Evolutionary conservation across 139 green algal species (phyloP).

Genomic region (Coelastrella sp.): DNA sequence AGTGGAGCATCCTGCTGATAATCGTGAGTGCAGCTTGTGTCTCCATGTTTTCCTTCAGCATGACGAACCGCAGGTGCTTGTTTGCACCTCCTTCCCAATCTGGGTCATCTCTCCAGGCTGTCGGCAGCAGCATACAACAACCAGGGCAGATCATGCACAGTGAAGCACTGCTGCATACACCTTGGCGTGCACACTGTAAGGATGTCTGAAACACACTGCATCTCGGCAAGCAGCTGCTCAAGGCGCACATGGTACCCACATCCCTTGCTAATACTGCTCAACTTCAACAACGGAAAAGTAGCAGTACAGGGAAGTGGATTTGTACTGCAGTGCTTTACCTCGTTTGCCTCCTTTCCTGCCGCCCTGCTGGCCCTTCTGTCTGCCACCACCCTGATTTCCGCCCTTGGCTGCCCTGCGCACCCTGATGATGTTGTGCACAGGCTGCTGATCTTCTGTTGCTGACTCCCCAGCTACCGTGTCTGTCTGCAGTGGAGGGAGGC

Average conservation of each 20-base stretch:
- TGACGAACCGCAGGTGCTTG: conserved; percentile 76
- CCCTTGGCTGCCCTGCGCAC: conserved; percentile 34
- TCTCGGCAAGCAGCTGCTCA: too few relatives aligned
- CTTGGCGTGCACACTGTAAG: too few relatives aligned
- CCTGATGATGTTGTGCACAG: conserved; percentile 37
- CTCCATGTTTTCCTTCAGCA: conserved; percentile 95
- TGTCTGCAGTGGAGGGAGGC: conserved; percentile 48
- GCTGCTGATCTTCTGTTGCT: not conserved
- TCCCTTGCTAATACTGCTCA: too few relatives aligned
- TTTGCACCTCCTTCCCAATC: conserved; percentile 63
- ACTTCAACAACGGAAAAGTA: too few relatives aligned
- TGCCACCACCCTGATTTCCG: conserved; percentile 11
- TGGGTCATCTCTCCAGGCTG: conserved; percentile 19
- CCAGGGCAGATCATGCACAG: not conserved
- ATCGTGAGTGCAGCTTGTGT: conserved; percentile 52
- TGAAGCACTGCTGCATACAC: too few relatives aligned
- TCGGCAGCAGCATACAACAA: not conserved
- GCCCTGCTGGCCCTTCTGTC: not conserved
- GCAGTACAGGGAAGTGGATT: too few relatives aligned
- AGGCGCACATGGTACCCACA: too few relatives aligned
- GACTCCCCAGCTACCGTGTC: conserved; percentile 27
- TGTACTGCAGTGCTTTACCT: not conserved
- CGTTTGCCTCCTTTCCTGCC: not conserved
- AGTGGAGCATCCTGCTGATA: conserved; percentile 8
- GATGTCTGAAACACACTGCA: too few relatives aligned